Base-by-base conservation (phyloP, 805 yeast species). In the Teunomyces barrocoloradensis region DNA sequence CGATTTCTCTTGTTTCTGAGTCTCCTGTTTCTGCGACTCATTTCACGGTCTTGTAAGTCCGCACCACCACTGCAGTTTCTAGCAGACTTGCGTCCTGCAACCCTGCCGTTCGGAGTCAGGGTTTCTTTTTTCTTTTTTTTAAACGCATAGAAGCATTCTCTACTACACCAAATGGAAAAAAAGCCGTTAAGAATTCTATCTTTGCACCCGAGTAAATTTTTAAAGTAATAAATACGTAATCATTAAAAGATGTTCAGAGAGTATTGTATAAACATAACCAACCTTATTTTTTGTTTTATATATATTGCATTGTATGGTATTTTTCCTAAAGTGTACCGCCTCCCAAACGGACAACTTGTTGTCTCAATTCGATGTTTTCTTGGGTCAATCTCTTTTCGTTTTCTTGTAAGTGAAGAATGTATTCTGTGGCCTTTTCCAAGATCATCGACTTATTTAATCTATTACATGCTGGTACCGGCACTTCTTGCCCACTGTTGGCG, bases 401-500 rank as follows among this genome's bases (percentile, higher is more conserved):
- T 35, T 73, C 72, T 56, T 81, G 83, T 52, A 84, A 60, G 52
- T 71, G 69, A 43, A 77, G 57, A 40, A 85, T 74, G 57, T 85
- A 85, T 39, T 78, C 79, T 2, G 81, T 83, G 6, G 89, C 89
- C 59, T 80, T 79, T 54, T 85, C 89, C 52, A 85, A 65, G 45
- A 84, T 82, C 78, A 80, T 77, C 39, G 85, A 77, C 63, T 85
- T 85, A 61, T 85, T 85, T 42, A 84, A 63, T 55, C 74, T 76
- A 23, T 79, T 34, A 34, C 51, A 15, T 23, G 30, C 41, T 12
- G 43, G 47, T 5, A 35, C 51, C 32, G 34, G 23, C 10, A 43
- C 46, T 13, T 47, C 46, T 9, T 58, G 56, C 20, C 43, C 46
- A 17, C 6, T 11, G 30, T 21, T 23, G n/a, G 5, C 13, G 21